Evolutionary conservation across 2,329 filamentous ascomycete species (phyloP).

Genomic region (Sporothrix inflata): DNA sequence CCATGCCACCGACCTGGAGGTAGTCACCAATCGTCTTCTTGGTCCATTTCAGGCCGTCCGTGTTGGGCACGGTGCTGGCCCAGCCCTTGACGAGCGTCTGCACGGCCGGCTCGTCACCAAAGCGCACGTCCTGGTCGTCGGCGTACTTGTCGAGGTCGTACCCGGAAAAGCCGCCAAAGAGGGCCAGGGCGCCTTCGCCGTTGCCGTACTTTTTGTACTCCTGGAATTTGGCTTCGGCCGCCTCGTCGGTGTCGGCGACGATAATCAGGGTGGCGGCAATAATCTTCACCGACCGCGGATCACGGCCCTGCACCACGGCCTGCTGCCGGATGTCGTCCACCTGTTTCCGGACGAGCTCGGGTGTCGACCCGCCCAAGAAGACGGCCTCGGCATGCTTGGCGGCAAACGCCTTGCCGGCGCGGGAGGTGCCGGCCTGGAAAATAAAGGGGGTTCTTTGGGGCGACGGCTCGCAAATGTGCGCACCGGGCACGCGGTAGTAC

Average conservation of each 20-base stretch:
- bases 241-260: constrained; percentile 34
- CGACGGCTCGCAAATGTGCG: constrained; percentile 38
- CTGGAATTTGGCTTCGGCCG: constrained; percentile 47
- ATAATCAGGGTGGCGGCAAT: constrained; percentile 35
- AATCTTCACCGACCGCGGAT: constrained; percentile 35
- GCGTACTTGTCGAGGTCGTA: constrained; percentile 50
- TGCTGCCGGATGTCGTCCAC: constrained; percentile 47
- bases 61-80: constrained; percentile 43
- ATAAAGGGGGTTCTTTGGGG: constrained; percentile 35
- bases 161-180: constrained; percentile 76
- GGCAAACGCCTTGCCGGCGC: constrained; percentile 35
- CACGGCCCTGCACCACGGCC: constrained; percentile 31
- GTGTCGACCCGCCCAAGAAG: constrained; percentile 34
- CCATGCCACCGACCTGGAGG: constrained; percentile 35
- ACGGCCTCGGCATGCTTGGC: constrained; percentile 37
- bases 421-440: constrained; percentile 36
- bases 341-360: constrained; percentile 27
- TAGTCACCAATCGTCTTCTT: constrained; percentile 69
- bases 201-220: constrained; percentile 65
- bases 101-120: neutral
- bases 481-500: constrained; percentile 28
- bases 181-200: constrained; percentile 65
- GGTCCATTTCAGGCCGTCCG: constrained; percentile 63
- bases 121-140: constrained; percentile 45
- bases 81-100: constrained; percentile 42